Conservation (phyloP, 179 eudicot species). For the Kewa caespitosa region DNA sequence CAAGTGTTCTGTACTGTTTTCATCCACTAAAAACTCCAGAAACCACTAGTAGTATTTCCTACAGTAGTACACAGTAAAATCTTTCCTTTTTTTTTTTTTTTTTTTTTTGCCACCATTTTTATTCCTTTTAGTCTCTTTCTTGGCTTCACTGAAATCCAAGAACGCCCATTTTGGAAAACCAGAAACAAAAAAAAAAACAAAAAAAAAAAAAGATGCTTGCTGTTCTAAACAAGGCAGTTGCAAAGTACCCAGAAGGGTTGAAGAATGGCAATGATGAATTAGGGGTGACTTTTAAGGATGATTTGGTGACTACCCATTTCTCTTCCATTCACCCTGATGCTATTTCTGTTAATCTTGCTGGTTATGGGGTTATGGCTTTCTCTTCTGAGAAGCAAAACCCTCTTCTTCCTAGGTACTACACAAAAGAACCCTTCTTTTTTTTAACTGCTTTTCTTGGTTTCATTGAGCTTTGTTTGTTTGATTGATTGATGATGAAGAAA, state of each 20-base stretch:
- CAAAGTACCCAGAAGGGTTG: slow-evolving; percentile 75
- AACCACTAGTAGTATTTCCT: slow-evolving; percentile 15
- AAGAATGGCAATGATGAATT: slow-evolving; percentile 48
- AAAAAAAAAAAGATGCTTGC: slow-evolving; percentile 58
- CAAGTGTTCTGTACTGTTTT: too few species aligned
- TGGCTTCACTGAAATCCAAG: neutral
- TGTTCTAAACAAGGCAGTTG: slow-evolving; percentile 74
- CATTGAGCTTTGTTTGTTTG: neutral
- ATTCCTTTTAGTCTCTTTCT: slow-evolving; percentile 1
- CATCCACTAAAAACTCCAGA: neutral
- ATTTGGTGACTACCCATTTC: slow-evolving; percentile 52
- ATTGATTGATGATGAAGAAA: too few species aligned
- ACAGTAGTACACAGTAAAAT: neutral
- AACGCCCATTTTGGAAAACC: neutral
- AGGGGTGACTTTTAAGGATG: slow-evolving; percentile 52
- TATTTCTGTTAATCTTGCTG: slow-evolving; percentile 62
- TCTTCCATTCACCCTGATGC: slow-evolving; percentile 57
- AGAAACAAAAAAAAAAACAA: neutral
- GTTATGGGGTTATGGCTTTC: slow-evolving; percentile 63
- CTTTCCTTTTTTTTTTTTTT: too few species aligned
- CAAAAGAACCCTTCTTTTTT: too few species aligned
- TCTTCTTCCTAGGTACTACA: slow-evolving; percentile 78
- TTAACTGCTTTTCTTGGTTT: neutral
- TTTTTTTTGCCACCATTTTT: slow-evolving; percentile 13
- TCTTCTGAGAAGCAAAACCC: slow-evolving; percentile 68